phyloP scores from a whole-genome alignment of 1,284 basidiomycete species.

The Lentinus polychrous region DNA sequence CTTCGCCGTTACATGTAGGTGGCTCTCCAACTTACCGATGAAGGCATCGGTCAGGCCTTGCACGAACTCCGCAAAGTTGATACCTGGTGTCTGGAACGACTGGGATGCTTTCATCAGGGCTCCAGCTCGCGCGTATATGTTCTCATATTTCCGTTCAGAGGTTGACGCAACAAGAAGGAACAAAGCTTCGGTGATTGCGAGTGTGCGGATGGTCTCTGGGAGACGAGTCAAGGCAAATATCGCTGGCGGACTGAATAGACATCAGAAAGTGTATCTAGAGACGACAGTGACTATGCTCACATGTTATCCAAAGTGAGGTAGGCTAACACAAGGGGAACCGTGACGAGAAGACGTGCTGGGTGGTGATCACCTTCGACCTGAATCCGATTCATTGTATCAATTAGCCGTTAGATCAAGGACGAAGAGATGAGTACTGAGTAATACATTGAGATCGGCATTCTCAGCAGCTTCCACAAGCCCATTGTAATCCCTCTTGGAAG shows the following conservation, averaged over 20 bases:
- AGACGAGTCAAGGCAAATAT: slow-evolving; percentile 47
- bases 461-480: slow-evolving; percentile 45
- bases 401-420: neutral
- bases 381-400: neutral
- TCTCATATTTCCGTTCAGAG: slow-evolving; percentile 44
- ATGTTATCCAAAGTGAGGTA: slow-evolving; percentile 55
- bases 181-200: slow-evolving; percentile 40
- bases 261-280: neutral
- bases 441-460: slow-evolving; percentile 43
- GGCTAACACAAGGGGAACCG: slow-evolving; percentile 50
- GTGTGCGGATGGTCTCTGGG: slow-evolving; percentile 35
- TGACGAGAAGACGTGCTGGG: slow-evolving; percentile 40
- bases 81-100: slow-evolving; percentile 36
- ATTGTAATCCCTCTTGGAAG: slow-evolving; percentile 33
- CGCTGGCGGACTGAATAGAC: slow-evolving; percentile 43
- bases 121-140: slow-evolving; percentile 45
- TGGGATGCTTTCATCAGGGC: slow-evolving; percentile 34
- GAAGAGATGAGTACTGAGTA: slow-evolving; percentile 14
- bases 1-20: no score
- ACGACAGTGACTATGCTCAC: slow-evolving; percentile 28
- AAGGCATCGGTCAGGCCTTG: slow-evolving; percentile 39
- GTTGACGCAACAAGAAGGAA: slow-evolving; percentile 41
- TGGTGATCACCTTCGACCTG: slow-evolving; percentile 36
- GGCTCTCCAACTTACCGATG: slow-evolving; percentile 33
- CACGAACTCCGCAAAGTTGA: slow-evolving; percentile 38